phyloP scores from a whole-genome alignment of 2,329 filamentous ascomycete genomes.

The Emericellopsis cladophorae region DNA sequence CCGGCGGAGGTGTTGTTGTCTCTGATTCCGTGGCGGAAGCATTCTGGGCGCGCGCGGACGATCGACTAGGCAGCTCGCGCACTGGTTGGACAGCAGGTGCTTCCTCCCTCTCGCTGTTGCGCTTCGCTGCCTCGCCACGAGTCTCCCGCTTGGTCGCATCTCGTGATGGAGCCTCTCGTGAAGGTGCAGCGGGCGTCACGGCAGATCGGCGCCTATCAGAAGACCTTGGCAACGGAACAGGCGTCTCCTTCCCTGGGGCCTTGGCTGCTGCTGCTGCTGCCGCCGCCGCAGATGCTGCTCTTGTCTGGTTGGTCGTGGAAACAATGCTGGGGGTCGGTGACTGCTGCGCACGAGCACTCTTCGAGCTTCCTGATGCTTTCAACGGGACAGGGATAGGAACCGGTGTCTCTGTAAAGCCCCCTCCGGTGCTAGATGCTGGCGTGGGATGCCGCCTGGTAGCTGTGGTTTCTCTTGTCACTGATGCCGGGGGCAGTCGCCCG shows the following conservation, averaged over 20 bases:
- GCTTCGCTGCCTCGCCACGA: slow-evolving; percentile 28
- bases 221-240: slow-evolving; percentile 20
- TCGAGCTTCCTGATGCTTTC: slow-evolving; percentile 8
- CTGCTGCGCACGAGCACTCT: slow-evolving; percentile 6
- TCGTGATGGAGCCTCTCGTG: slow-evolving; percentile 11
- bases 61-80: slow-evolving; percentile 11
- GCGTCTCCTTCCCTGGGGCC: slow-evolving; percentile 18
- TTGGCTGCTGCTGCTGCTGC: slow-evolving; percentile 22
- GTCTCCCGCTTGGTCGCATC: slow-evolving; percentile 29
- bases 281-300: slow-evolving; percentile 16
- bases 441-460: not conserved
- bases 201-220: too few species aligned
- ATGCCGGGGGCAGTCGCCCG: not conserved
- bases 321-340: slow-evolving; percentile 13
- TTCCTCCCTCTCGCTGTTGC: slow-evolving; percentile 8
- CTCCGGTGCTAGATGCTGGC: not conserved
- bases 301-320: slow-evolving; percentile 9
- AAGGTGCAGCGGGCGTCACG: slow-evolving; percentile 1
- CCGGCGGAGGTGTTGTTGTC: slow-evolving; percentile 18
- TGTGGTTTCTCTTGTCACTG: too few species aligned
- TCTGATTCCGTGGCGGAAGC: slow-evolving; percentile 18
- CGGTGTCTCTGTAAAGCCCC: slow-evolving; percentile 23
- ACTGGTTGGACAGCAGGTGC: slow-evolving; percentile 7
- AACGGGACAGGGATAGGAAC: slow-evolving; percentile 24
- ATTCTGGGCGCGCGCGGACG: slow-evolving; percentile 18